Evolutionary conservation across 495 filamentous ascomycete genomes (phyloP).

Genomic region (Xylaria longipes): DNA sequence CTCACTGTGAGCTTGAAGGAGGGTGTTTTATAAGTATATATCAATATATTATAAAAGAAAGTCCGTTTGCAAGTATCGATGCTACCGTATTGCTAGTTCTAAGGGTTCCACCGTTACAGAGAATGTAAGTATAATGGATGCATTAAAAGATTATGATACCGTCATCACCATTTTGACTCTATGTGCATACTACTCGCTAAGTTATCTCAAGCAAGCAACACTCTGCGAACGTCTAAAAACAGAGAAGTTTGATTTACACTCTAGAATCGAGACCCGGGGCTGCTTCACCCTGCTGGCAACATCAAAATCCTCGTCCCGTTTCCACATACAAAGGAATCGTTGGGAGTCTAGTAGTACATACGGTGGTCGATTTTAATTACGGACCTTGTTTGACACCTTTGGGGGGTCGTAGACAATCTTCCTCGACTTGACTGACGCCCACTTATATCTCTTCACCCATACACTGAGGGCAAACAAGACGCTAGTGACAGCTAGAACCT

Average conservation of each 20-base stretch:
- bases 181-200: conserved; percentile 21
- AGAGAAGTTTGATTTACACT: conserved; percentile 46
- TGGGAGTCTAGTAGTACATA: conserved; percentile 53
- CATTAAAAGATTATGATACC: conserved; percentile 1
- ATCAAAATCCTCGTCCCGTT: conserved; percentile 40
- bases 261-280: conserved; percentile 40
- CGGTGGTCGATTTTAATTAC: conserved; percentile 45
- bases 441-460: conserved; percentile 99
- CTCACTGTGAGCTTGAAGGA: not conserved
- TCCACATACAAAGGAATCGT: conserved; percentile 45
- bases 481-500: conserved; percentile 79
- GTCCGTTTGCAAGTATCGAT: not conserved
- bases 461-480: conserved; percentile 85
- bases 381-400: conserved; percentile 45
- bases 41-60: not conserved
- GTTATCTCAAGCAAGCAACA: conserved; percentile 9
- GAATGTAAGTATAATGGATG: not conserved
- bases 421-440: conserved; percentile 91
- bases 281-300: conserved; percentile 33
- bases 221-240: conserved; percentile 37
- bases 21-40: not conserved
- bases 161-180: not conserved
- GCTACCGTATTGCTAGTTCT: not conserved
- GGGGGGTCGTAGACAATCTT: conserved; percentile 90
- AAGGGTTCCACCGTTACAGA: not conserved